Conservation (phyloP, 2,329 filamentous ascomycete species). For the Colletotrichum lindemuthianum region DNA sequence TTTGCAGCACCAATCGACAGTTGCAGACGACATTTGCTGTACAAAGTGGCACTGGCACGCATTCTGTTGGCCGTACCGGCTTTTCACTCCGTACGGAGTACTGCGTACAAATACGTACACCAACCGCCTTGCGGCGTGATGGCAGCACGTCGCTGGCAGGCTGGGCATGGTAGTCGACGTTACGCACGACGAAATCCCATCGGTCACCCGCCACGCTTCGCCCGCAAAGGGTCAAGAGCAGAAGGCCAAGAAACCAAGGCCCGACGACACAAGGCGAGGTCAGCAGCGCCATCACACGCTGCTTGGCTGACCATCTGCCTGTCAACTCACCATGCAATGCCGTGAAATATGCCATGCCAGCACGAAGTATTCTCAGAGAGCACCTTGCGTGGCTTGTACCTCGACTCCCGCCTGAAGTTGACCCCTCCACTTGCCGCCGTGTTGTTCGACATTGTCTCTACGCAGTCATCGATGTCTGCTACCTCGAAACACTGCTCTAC, state of each 20-base stretch:
- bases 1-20: not conserved
- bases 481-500: not conserved
- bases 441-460: too few species aligned
- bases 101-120: too few species aligned
- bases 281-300: constrained; percentile 16
- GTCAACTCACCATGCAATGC: constrained; percentile 15
- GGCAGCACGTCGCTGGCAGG: not conserved
- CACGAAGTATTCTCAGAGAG: not conserved
- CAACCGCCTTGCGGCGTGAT: constrained; percentile 7
- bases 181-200: constrained; percentile 23
- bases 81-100: too few species aligned
- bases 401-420: not conserved
- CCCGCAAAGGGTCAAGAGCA: constrained; percentile 11
- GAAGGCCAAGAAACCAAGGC: not conserved
- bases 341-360: constrained; percentile 8
- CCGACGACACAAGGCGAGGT: constrained; percentile 4
- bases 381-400: too few species aligned
- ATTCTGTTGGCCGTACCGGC: too few species aligned
- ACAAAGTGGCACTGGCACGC: too few species aligned
- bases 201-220: constrained; percentile 20
- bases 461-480: too few species aligned
- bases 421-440: constrained; percentile 9
- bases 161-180: constrained; percentile 14
- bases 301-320: not conserved
- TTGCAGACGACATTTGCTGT: too few species aligned